Conservation (phyloP, 1,139 yeast species). For the Diutina neorugosa region DNA sequence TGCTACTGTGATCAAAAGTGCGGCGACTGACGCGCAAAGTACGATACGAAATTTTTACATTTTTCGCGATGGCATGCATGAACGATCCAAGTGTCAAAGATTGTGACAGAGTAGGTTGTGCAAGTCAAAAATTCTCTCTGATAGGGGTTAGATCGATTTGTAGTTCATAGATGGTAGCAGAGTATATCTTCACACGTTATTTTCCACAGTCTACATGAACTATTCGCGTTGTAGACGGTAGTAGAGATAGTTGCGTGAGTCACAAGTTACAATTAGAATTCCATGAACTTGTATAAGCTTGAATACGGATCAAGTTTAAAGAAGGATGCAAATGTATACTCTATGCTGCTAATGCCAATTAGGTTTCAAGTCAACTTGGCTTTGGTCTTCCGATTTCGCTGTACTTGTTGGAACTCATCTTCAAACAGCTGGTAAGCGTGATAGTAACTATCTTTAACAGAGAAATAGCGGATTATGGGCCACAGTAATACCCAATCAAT, state of each 20-base stretch:
- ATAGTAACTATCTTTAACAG: conserved; percentile 48
- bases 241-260: no score
- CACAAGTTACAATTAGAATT: no score
- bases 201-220: no score
- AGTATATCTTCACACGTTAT: no score
- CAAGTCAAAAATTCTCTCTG: neutral
- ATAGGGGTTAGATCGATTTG: no score
- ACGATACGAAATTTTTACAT: neutral
- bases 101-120: neutral
- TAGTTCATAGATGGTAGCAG: no score
- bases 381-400: neutral
- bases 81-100: neutral
- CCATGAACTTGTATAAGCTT: no score
- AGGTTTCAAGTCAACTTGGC: neutral
- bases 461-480: conserved; percentile 31
- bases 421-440: conserved; percentile 26
- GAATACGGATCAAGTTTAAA: no score
- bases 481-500: conserved; percentile 46
- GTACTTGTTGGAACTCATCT: conserved; percentile 19
- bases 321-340: neutral
- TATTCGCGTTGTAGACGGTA: no score
- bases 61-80: neutral
- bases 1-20: neutral
- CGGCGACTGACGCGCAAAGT: neutral
- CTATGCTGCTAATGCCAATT: neutral